phyloP scores from a whole-genome alignment of 371 early-diverging fungal species.

The Smittium mucronatum region DNA sequence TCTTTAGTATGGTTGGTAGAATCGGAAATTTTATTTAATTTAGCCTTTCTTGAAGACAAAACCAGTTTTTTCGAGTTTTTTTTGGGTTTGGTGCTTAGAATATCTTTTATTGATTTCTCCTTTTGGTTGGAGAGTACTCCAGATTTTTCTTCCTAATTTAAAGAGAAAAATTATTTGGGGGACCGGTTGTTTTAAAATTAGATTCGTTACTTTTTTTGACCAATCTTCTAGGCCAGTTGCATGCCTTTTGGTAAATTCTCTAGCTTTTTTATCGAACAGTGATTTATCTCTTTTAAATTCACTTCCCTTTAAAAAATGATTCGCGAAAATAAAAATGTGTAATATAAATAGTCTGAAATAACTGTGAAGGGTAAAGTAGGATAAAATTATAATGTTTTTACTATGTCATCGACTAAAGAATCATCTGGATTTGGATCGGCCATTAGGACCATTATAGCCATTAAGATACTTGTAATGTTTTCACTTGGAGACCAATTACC shows the following conservation, averaged over 20 bases:
- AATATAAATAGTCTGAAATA: too few species aligned
- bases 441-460: conserved; percentile 96
- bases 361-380: too few species aligned
- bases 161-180: too few species aligned
- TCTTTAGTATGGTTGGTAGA: too few species aligned
- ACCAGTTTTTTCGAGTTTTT: not conserved
- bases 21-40: not conserved
- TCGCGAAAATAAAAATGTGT: too few species aligned
- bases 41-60: not conserved
- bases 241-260: not conserved
- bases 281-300: conserved; percentile 4
- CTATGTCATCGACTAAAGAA: conserved; percentile 96
- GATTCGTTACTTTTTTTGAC: too few species aligned
- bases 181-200: too few species aligned
- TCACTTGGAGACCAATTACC: conserved; percentile 89
- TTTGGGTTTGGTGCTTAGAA: not conserved
- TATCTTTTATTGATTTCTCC: not conserved
- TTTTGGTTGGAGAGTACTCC: not conserved
- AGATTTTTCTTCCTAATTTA: not conserved
- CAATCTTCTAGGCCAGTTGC: not conserved
- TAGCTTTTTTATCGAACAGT: not conserved
- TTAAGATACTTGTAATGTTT: conserved; percentile 92
- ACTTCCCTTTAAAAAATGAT: not conserved
- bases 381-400: not conserved
- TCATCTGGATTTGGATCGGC: conserved; percentile 98